Evolutionary conservation across 2,329 filamentous ascomycete genomes (phyloP), one percentile per base, ranked within the genome.

Genomic region (Aspergillus quadrilineatus): DNA sequence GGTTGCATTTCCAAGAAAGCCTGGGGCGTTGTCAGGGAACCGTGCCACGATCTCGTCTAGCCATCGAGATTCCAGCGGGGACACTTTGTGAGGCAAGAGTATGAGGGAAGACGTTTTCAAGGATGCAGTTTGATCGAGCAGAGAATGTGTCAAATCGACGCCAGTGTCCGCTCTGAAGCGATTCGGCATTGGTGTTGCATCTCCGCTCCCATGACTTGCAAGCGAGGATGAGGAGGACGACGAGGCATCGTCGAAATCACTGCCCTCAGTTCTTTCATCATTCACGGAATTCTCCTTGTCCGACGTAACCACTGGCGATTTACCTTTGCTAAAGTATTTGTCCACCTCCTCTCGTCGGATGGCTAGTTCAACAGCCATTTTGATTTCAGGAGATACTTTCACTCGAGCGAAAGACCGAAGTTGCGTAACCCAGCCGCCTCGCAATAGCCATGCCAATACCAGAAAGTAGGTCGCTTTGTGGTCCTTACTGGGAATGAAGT

Each of bases 391-490:
- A 74, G 87, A 88, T 42, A 94, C 89, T 49, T 93, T 85, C 43
- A 97, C 85, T 80, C 94, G 96, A 10, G 89, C 90, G 72, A 95
- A 97, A 0, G 91, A 94, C 60, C 92, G 89, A 5, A 99, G 82
- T 71, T 97, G 92, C 0, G 90, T 96, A 0, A 97, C 92, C 89
- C 94, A 96, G 12, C 91, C 92, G 46, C 91, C 89, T 41, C 92
- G 86, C 77, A 97, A 86, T 7, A 99, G 82, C 91, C 93, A 99
- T 22, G 91, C 92, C 28, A 99, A 79, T 73, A 97, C 96, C 34
- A 90, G 85, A 73, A 97, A 88, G 72, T 97, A 99, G 2, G 87
- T 86, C 6, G 88, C 86, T 43, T 93, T 89, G 69, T 97, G 92
- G 66, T 90, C 89, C 71, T 92, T 92, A 67, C 87, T 92, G 0